A percentile compares a stretch with the other conserved stretches of the same genome.
Conservation (phyloP, 345 rosid species). For the Camelina hispida region DNA sequence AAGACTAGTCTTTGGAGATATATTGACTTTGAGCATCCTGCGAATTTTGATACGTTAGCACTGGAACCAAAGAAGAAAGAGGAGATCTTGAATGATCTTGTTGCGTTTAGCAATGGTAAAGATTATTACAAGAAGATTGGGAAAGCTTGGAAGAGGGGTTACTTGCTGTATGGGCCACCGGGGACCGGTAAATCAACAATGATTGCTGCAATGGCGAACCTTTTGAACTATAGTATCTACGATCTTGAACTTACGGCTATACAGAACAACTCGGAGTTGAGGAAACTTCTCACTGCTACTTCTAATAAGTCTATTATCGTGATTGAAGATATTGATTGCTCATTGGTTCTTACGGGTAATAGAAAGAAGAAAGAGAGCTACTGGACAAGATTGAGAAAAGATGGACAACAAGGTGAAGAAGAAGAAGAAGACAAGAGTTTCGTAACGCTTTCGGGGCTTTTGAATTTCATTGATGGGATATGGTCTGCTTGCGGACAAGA, state of each 20-base stretch:
- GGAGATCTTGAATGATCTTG: slow-evolving; percentile 48
- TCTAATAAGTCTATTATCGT: slow-evolving; percentile 52
- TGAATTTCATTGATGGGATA: slow-evolving; percentile 55
- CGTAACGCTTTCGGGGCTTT: slow-evolving; percentile 52
- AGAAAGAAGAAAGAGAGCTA: slow-evolving; percentile 29
- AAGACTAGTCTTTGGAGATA: slow-evolving; percentile 42
- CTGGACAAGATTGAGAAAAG: neutral
- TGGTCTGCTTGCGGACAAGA: slow-evolving; percentile 60
- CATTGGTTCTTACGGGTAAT: slow-evolving; percentile 49
- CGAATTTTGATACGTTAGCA: slow-evolving; percentile 49
- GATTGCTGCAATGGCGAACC: slow-evolving; percentile 56
- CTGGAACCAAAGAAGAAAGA: slow-evolving; percentile 48
- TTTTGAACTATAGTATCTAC: slow-evolving; percentile 48
- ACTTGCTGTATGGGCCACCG: slow-evolving; percentile 53
- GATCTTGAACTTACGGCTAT: slow-evolving; percentile 51
- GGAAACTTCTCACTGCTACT: slow-evolving; percentile 46
- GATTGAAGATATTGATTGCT: slow-evolving; percentile 54
- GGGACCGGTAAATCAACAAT: slow-evolving; percentile 56
- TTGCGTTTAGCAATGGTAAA: slow-evolving; percentile 44
- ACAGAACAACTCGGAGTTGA: slow-evolving; percentile 46
- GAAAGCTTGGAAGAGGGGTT: slow-evolving; percentile 56
- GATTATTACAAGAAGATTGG: slow-evolving; percentile 52
- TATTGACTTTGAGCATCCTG: slow-evolving; percentile 49
- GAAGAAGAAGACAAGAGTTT: slow-evolving; percentile 20
- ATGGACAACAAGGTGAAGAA: slow-evolving; percentile 17